Evolutionary conservation across 495 filamentous ascomycete species (phyloP).

Genomic region (Hamigera avellanea): DNA sequence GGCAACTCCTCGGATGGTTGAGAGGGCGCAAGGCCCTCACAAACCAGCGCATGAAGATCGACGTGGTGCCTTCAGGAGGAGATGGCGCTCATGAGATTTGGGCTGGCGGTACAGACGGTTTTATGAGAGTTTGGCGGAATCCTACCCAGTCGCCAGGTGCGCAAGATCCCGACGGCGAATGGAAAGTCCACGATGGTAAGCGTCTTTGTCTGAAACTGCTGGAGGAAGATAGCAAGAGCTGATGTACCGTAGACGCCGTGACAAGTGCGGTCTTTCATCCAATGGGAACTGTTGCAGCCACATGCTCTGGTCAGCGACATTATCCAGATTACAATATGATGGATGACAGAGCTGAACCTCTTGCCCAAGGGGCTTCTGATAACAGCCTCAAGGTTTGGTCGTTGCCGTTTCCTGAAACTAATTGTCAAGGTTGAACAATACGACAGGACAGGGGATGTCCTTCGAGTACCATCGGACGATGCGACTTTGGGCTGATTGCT

Average conservation of each 20-base stretch:
- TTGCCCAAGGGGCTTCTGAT: conserved; percentile 19
- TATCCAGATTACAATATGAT: conserved; percentile 7
- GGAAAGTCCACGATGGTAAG: conserved; percentile 44
- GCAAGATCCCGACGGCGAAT: conserved; percentile 44
- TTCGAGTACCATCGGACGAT: too few relatives aligned
- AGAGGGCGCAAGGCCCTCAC: conserved; percentile 56
- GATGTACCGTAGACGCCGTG: conserved; percentile 37
- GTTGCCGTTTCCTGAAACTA: conserved; percentile 16
- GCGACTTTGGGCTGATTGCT: too few relatives aligned
- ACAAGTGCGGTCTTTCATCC: conserved; percentile 55
- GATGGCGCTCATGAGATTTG: conserved; percentile 60
- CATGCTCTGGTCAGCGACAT: conserved; percentile 54
- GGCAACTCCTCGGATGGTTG: conserved; percentile 57
- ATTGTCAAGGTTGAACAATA: too few relatives aligned
- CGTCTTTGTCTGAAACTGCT: not conserved
- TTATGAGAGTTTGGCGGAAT: conserved; percentile 64
- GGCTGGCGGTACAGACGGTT: conserved; percentile 74
- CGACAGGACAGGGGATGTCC: too few relatives aligned
- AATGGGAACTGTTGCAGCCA: conserved; percentile 57
- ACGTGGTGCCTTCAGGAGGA: conserved; percentile 39
- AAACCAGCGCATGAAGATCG: conserved; percentile 70
- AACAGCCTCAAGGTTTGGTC: conserved; percentile 59
- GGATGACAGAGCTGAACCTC: conserved; percentile 2
- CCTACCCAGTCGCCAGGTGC: conserved; percentile 42
- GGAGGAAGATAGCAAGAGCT: conserved; percentile 4